These are phyloP conservation scores for Escallonia herrerae DNA, from an alignment of 129 eudicot species.

Conservation along the genomic window DNA sequence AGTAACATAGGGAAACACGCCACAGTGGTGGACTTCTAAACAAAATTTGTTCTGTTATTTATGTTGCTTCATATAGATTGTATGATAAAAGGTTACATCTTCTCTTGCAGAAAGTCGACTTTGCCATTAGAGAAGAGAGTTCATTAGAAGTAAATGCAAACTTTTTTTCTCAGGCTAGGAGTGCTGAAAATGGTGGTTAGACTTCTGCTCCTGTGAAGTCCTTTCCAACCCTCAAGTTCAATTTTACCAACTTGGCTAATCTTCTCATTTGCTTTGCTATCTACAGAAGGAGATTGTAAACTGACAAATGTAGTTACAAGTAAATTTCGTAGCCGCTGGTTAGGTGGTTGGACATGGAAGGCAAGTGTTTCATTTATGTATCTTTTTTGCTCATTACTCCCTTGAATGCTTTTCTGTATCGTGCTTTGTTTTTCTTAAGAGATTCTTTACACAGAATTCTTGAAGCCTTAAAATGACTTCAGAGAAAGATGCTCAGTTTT, in stretches of 20 bases:
- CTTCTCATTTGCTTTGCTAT: neutral
- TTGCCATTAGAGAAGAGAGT: slow-evolving; percentile 12
- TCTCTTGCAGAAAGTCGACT: slow-evolving; percentile 34
- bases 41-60: neutral
- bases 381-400: neutral
- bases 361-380: slow-evolving; percentile 25
- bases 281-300: slow-evolving; percentile 26
- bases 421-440: neutral
- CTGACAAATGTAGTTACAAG: slow-evolving; percentile 17
- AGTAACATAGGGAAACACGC: too few species aligned
- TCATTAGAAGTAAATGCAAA: slow-evolving; percentile 23
- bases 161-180: slow-evolving; percentile 22
- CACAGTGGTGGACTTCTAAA: too few species aligned
- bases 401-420: neutral
- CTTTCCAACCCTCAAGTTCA: neutral
- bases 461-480: neutral
- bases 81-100: slow-evolving; percentile 11
- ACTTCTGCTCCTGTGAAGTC: neutral
- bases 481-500: neutral
- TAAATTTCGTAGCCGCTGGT: slow-evolving; percentile 74
- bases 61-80: neutral
- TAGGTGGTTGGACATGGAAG: slow-evolving; percentile 78
- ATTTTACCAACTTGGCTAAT: slow-evolving; percentile 6
- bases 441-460: neutral
- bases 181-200: slow-evolving; percentile 23